Evolutionary conservation across 2,329 filamentous ascomycete genomes (phyloP), one percentile per base, ranked within the genome.

Genomic region (Penicillium sp.): DNA sequence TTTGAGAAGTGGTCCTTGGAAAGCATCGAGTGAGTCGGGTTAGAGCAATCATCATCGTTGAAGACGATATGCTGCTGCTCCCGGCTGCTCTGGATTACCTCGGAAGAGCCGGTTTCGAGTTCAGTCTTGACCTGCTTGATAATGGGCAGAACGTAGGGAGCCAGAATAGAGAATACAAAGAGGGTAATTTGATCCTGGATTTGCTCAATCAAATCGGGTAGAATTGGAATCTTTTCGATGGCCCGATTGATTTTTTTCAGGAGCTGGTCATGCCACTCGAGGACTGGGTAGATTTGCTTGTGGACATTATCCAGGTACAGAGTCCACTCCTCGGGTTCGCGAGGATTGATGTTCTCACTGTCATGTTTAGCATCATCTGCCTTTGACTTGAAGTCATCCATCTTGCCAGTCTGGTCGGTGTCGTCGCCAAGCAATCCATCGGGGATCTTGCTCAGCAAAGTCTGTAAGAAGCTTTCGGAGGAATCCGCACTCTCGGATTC

Each of bases 1-100:
- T 95, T 95, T 60, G 88, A 89, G 73, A 97, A 97, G 74, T 97
- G 92, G 67, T 97, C 92, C 77, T 97, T 97, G 55, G 91, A 91
- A 48, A 97, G 79, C 92, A 96, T 96, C 18, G 90, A 95, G 77
- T 97, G 92, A 1, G 92, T 97, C 0, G 92, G 93, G 67, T 97
- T 88, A 18, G 84, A 85, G 59, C 78, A 88, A 47, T 82, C 59
- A 67, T 95, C 87, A 61, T 97, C 86, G 41, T 89, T 76, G 74
- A 96, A 97, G 46, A 97, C 91, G 62, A 95, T 82, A 66, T 89
- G 85, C 76, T 96, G 91, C 77, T 96, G 88, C 48, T 87, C 84
- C 71, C 87, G 82, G 70, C 89, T 93, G 77, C 87, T 91, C 65
- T 90, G 81, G 60, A 97, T 96, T 66, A 97, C 88, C 72, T 96